phyloP scores from a whole-genome alignment of 345 rosid genomes.

The Melaleuca alternifolia region DNA sequence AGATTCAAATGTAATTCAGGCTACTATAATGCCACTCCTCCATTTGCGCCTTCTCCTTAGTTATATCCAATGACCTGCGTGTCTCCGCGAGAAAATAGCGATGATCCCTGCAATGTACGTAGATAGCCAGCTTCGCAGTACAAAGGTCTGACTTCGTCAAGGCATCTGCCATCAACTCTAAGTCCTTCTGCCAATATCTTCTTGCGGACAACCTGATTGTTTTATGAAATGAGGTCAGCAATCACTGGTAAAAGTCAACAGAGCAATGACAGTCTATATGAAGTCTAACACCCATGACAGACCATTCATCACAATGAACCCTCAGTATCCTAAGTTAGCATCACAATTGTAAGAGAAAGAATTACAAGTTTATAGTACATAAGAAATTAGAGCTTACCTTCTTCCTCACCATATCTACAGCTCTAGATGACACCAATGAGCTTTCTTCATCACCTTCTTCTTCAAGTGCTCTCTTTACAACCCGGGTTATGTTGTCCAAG shows the following conservation, averaged over 20 bases:
- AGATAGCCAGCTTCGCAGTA: slow-evolving; percentile 64
- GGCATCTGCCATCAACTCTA: slow-evolving; percentile 84
- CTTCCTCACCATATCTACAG: slow-evolving; percentile 83
- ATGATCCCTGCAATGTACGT: slow-evolving; percentile 77
- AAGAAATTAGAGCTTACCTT: slow-evolving; percentile 29
- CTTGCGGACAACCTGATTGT: slow-evolving; percentile 69
- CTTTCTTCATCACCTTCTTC: slow-evolving; percentile 87
- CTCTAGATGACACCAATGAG: slow-evolving; percentile 65
- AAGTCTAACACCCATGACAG: not conserved
- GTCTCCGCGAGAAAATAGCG: slow-evolving; percentile 91
- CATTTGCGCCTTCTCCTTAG: not conserved
- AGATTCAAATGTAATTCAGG: not conserved
- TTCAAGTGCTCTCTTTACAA: slow-evolving; percentile 54
- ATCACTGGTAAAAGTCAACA: not conserved
- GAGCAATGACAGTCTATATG: not conserved
- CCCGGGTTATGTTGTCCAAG: slow-evolving; percentile 67
- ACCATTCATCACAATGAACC: not conserved
- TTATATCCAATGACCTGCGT: slow-evolving; percentile 50
- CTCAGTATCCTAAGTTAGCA: not conserved
- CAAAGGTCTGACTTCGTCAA: slow-evolving; percentile 81
- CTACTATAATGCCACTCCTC: not conserved
- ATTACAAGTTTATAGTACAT: not conserved
- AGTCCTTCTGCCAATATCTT: slow-evolving; percentile 76
- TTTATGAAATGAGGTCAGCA: not conserved
- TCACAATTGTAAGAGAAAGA: not conserved